These are phyloP conservation scores for Juncus effusus DNA, from an alignment of 176 grass and related monocot genomes.

Conservation along the genomic window DNA sequence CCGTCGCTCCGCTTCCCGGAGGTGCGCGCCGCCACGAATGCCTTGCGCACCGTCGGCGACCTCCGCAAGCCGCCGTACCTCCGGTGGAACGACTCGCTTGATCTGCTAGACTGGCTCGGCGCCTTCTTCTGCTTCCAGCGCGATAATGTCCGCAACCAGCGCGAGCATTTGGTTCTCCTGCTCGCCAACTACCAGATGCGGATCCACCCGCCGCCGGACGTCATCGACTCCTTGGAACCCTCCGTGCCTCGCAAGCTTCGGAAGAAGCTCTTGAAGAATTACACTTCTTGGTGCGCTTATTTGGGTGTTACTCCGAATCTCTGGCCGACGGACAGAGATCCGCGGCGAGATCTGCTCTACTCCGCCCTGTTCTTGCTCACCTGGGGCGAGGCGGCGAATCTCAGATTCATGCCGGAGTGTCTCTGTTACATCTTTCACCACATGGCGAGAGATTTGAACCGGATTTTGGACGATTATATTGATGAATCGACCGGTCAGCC, in stretches of 20 bases:
- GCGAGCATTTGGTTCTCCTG: slow-evolving; percentile 91
- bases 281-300: slow-evolving; percentile 79
- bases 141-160: slow-evolving; percentile 90
- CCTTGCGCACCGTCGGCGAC: slow-evolving; percentile 48
- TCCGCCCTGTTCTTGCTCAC: slow-evolving; percentile 65
- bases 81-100: slow-evolving; percentile 50
- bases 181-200: slow-evolving; percentile 96
- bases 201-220: slow-evolving; percentile 47
- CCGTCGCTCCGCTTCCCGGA: slow-evolving; percentile 78
- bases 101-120: slow-evolving; percentile 92
- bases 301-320: slow-evolving; percentile 51
- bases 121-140: slow-evolving; percentile 92
- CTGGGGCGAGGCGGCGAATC: slow-evolving; percentile 94
- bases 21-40: slow-evolving; percentile 72
- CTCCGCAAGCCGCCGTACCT: slow-evolving; percentile 50
- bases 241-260: slow-evolving; percentile 48
- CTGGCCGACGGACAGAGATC: slow-evolving; percentile 37
- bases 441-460: slow-evolving; percentile 79
- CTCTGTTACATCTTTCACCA: slow-evolving; percentile 92
- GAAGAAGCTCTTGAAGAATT: slow-evolving; percentile 84
- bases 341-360: slow-evolving; percentile 73
- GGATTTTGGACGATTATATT: slow-evolving; percentile 58
- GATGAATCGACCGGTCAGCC: slow-evolving; percentile 46
- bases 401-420: slow-evolving; percentile 86
- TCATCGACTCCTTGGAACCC: slow-evolving; percentile 53